A percentile compares a stretch with the other conserved stretches of the same genome.
These are phyloP conservation scores for Knufia petricola DNA, from an alignment of 2,329 filamentous ascomycete genomes.

Conservation along the genomic window DNA sequence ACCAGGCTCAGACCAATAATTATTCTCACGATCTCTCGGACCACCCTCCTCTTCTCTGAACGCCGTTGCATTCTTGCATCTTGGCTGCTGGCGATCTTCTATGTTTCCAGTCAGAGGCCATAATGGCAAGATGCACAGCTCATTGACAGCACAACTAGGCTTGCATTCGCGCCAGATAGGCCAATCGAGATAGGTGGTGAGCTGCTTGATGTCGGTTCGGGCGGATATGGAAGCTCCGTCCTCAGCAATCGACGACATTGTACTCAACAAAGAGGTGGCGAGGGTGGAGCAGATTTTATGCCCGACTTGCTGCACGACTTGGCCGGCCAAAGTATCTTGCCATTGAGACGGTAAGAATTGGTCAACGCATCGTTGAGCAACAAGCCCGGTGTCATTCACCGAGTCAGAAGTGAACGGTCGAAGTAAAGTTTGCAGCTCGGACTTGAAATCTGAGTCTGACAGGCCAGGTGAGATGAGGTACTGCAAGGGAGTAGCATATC, in stretches of 20 bases:
- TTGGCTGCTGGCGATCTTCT: conserved; percentile 45
- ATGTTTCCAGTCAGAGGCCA: conserved; percentile 48
- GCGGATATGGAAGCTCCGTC: neutral
- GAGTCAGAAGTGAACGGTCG: conserved; percentile 30
- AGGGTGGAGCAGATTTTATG: conserved; percentile 28
- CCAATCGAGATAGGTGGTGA: conserved; percentile 49
- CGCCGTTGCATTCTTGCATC: conserved; percentile 30
- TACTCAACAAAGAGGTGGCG: conserved; percentile 20
- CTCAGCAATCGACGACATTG: conserved; percentile 5
- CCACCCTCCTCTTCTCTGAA: neutral
- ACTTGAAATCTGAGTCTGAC: conserved; percentile 19
- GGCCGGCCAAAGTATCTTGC: conserved; percentile 20
- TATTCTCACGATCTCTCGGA: no score
- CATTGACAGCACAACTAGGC: conserved; percentile 41
- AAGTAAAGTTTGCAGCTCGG: conserved; percentile 26
- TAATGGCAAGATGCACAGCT: conserved; percentile 54
- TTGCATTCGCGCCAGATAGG: conserved; percentile 48
- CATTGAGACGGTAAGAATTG: conserved; percentile 28
- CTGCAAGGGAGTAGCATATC: conserved; percentile 50
- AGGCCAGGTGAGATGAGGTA: conserved; percentile 25
- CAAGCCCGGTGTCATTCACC: conserved; percentile 22
- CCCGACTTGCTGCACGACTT: conserved; percentile 26
- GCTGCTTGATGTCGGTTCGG: conserved; percentile 23
- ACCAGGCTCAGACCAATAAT: no score
- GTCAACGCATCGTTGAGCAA: conserved; percentile 27